Base-by-base conservation (phyloP, 164 flowering plant genomes). In the Nymphaea thermarum region DNA sequence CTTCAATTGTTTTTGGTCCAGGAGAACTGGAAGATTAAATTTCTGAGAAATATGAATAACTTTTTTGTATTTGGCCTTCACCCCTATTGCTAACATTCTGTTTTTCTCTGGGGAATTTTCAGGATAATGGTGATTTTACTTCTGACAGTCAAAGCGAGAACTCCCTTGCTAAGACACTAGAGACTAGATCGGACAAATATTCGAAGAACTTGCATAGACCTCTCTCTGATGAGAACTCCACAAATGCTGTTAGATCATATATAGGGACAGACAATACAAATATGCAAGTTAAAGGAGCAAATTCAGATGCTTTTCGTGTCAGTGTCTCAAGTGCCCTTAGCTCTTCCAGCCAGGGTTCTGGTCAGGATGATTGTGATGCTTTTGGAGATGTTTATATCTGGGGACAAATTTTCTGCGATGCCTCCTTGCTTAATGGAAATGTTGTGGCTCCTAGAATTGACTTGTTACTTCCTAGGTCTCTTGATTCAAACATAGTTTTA, bases 401-500 rank as follows among this genome's bases (percentile, higher is more conserved):
- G 81, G 79, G 81, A 66, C 79, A 78, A 41, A 67, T 76, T 11
- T 72, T 82, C 47, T 79, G 78, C 68, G 93, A 89, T 71, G 7
- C 55, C 12, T 78, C 78, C 51, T 86, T 82, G 63, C 82, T 74
- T 65, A 82, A 69, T 75, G 71, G 71, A 14, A 77, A 68, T 77
- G 71, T 73, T 64, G n/a, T 76, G 62, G 77, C 84, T 60, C 63
- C 73, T 64, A 87, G 80, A 74, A 66, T 60, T 67, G 98, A 92
- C 78, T 86, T 84, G 47, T 76, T 89, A 45, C 82, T 75, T 75
- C 98, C 98, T 3, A 88, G 76, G 77, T 80, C 85, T 25, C 71
- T 93, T 36, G 97, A 93, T 60, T 79, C 98, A 36, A 86, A 82
- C 73, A 87, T 87, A 65, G 93, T 90, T 64, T 84, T 89, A 68